A percentile compares a stretch with the other conserved stretches of the same genome.
These are phyloP conservation scores for Lichtheimia ornata DNA, from an alignment of 371 early-diverging fungal species.

Conservation along the genomic window DNA sequence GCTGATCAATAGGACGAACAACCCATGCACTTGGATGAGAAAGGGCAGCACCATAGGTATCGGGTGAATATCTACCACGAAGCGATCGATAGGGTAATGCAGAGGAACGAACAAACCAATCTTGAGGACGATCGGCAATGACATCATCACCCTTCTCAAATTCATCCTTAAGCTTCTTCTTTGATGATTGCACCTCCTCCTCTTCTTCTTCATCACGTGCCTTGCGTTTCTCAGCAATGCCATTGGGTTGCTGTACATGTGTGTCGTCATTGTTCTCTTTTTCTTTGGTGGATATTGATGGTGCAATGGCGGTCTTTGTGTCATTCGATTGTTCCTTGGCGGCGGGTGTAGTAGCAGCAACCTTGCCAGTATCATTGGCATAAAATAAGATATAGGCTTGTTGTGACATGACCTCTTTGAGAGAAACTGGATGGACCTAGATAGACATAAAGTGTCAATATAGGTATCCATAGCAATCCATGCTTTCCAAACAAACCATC, in stretches of 20 bases:
- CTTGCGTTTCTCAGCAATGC: constrained; percentile 1
- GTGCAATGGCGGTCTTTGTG: no score
- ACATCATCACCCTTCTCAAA: no score
- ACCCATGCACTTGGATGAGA: constrained; percentile 1
- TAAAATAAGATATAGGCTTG: constrained; percentile 91
- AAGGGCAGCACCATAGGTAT: constrained; percentile 5
- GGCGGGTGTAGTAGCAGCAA: background rate
- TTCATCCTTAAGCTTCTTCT: no score
- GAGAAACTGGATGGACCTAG: constrained; percentile 57
- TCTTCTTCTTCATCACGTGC: background rate
- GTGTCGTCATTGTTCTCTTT: background rate
- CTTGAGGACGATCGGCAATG: background rate
- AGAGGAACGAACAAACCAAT: constrained; percentile 6
- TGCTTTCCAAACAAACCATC: no score
- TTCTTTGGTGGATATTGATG: no score
- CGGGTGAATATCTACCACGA: constrained; percentile 2
- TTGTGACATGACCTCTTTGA: constrained; percentile 66
- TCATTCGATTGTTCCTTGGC: no score
- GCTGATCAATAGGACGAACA: constrained; percentile 3
- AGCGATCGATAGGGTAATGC: constrained; percentile 3
- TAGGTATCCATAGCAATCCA: background rate
- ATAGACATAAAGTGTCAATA: background rate
- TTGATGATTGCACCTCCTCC: no score
- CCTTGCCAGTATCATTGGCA: constrained; percentile 16
- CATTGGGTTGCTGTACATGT: no score